phyloP scores from a whole-genome alignment of 352 stramenopile genomes.

The Phytophthora macrochlamydospora region DNA sequence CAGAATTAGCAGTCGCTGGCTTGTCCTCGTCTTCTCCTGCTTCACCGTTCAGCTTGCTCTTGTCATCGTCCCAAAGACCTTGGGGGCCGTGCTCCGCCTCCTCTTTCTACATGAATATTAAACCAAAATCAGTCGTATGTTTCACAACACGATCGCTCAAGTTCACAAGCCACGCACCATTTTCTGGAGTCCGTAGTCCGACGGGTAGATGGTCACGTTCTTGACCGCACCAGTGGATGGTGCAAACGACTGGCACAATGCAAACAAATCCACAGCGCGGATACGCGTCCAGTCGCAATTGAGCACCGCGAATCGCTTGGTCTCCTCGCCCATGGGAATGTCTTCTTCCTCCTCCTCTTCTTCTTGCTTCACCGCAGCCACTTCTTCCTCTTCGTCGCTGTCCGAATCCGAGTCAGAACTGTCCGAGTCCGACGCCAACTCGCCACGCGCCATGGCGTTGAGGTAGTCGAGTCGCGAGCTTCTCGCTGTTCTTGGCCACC shows the following conservation, averaged over 20 bases:
- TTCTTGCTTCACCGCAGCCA: conserved; percentile 18
- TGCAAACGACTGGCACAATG: conserved; percentile 94
- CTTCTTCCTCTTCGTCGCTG: conserved; percentile 45
- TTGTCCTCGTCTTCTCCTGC: conserved; percentile 30
- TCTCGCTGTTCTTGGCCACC: conserved; percentile 51
- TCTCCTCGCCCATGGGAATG: conserved; percentile 84
- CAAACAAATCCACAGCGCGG: conserved; percentile 95
- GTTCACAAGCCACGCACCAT: conserved; percentile 68
- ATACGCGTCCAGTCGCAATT: conserved; percentile 98
- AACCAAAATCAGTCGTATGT: background rate
- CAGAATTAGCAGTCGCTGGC: conserved; percentile 6
- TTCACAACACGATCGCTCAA: background rate
- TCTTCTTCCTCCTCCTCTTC: conserved; percentile 69
- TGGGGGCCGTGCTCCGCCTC: conserved; percentile 77
- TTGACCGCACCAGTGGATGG: conserved; percentile 87
- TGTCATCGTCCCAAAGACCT: conserved; percentile 61
- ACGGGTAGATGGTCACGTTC: conserved; percentile 95
- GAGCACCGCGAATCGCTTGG: conserved; percentile 91
- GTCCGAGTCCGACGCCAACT: conserved; percentile 61
- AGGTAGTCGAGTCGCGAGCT: conserved; percentile 85
- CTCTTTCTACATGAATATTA: conserved; percentile 60
- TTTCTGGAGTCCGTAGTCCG: conserved; percentile 94
- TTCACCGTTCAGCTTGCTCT: conserved; percentile 26
- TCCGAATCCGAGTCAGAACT: conserved; percentile 62
- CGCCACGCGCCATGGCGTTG: conserved; percentile 86